Percentiles rank a stretch among this genome's conserved stretches.
Evolutionary conservation across 2,329 filamentous ascomycete genomes (phyloP).

Genomic region (Elsinoe fawcettii): DNA sequence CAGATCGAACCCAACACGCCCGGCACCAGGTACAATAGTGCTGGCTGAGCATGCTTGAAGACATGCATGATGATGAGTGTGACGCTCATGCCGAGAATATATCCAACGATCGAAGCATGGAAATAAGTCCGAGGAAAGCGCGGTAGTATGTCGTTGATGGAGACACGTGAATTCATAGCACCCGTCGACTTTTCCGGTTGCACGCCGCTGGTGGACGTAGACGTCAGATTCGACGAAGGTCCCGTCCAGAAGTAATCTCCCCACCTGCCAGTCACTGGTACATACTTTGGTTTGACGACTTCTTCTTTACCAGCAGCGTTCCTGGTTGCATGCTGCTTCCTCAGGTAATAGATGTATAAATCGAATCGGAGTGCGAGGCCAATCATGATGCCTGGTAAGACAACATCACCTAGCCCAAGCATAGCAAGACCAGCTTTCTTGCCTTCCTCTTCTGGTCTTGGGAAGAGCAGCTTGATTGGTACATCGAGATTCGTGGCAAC

Average conservation of each 20-base stretch:
- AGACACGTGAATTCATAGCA: not conserved
- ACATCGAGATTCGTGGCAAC: constrained; percentile 85
- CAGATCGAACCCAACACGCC: constrained; percentile 69
- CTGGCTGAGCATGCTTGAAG: constrained; percentile 77
- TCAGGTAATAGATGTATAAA: constrained; percentile 72
- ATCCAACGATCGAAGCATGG: constrained; percentile 65
- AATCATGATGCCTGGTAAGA: constrained; percentile 85
- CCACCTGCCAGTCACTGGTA: constrained; percentile 60
- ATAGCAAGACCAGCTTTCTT: constrained; percentile 52
- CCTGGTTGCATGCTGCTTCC: constrained; percentile 44
- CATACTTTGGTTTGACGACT: constrained; percentile 35
- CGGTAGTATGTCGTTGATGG: constrained; percentile 21
- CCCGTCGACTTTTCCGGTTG: not conserved
- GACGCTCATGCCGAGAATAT: constrained; percentile 65
- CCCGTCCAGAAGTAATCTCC: constrained; percentile 74
- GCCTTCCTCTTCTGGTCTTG: constrained; percentile 48
- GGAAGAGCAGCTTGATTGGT: constrained; percentile 85
- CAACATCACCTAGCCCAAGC: constrained; percentile 89
- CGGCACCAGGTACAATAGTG: constrained; percentile 85
- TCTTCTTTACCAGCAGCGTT: constrained; percentile 26
- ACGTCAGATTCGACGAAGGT: not conserved
- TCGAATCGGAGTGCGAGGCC: constrained; percentile 86
- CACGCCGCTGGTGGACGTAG: constrained; percentile 5
- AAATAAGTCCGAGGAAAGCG: constrained; percentile 82
- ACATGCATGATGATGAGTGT: constrained; percentile 71